phyloP scores from a whole-genome alignment of 129 eudicot species.

The Helianthus annuus region DNA sequence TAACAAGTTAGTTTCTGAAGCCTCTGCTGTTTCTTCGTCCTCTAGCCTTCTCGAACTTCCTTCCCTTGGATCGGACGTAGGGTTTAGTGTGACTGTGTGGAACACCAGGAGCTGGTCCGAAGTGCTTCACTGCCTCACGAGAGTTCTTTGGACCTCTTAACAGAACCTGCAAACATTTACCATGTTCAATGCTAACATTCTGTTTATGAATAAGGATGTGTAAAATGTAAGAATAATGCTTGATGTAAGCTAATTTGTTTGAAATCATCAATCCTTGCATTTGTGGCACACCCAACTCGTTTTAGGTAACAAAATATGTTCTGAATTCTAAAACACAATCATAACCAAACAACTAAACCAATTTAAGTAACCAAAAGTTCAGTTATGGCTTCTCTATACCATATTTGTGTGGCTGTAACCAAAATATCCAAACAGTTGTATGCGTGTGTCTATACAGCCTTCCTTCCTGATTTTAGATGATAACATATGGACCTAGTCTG shows the following conservation, averaged over 20 bases:
- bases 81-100: constrained; percentile 97
- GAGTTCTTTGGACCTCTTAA: constrained; percentile 81
- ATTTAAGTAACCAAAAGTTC: too few relatives aligned
- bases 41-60: constrained; percentile 85
- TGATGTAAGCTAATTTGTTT: not conserved
- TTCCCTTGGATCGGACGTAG: constrained; percentile 78
- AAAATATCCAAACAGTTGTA: too few relatives aligned
- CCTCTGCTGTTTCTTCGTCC: constrained; percentile 91
- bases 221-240: not conserved
- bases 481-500: too few relatives aligned
- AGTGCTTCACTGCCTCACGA: constrained; percentile 85
- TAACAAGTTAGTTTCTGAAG: constrained; percentile 52
- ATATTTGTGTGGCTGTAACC: too few relatives aligned
- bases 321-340: too few relatives aligned
- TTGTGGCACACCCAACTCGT: too few relatives aligned
- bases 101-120: constrained; percentile 94
- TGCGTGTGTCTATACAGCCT: too few relatives aligned
- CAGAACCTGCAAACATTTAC: constrained; percentile 47
- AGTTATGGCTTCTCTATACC: too few relatives aligned
- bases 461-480: too few relatives aligned
- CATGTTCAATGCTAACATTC: not conserved
- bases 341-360: too few relatives aligned
- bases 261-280: not conserved
- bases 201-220: not conserved
- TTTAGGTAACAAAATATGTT: too few relatives aligned